phyloP scores from a whole-genome alignment of 2,329 filamentous ascomycete species.

The Thielaviopsis cerberus region DNA sequence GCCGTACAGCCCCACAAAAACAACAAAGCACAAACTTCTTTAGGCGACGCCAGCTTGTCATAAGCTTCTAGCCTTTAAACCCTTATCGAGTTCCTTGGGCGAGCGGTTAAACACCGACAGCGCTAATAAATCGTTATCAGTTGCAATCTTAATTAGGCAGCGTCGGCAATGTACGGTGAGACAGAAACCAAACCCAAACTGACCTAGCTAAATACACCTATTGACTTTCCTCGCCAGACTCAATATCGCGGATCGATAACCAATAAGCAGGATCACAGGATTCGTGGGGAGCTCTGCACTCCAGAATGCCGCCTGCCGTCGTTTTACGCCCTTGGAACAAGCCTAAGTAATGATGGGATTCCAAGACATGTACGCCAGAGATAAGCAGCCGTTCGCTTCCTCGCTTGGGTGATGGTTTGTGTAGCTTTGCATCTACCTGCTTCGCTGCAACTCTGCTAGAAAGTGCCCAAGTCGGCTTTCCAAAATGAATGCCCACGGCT shows the following conservation, averaged over 20 bases:
- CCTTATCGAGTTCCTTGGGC: neutral
- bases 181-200: no score
- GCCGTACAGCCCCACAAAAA: neutral
- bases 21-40: neutral
- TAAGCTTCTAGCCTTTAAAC: neutral
- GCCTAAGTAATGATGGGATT: no score
- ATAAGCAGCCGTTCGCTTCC: constrained; percentile 1
- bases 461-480: no score
- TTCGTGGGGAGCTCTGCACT: neutral
- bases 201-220: no score
- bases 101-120: neutral
- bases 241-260: neutral
- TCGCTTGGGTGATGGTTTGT: neutral
- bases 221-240: neutral
- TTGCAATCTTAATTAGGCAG: no score
- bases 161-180: no score
- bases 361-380: neutral
- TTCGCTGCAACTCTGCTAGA: neutral
- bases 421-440: neutral
- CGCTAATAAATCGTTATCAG: neutral
- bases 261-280: neutral
- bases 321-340: neutral
- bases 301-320: neutral
- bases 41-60: neutral
- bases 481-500: no score